Evolutionary conservation across 768 basidiomycete genomes (phyloP).

Genomic region (Tephrocybe rancida): DNA sequence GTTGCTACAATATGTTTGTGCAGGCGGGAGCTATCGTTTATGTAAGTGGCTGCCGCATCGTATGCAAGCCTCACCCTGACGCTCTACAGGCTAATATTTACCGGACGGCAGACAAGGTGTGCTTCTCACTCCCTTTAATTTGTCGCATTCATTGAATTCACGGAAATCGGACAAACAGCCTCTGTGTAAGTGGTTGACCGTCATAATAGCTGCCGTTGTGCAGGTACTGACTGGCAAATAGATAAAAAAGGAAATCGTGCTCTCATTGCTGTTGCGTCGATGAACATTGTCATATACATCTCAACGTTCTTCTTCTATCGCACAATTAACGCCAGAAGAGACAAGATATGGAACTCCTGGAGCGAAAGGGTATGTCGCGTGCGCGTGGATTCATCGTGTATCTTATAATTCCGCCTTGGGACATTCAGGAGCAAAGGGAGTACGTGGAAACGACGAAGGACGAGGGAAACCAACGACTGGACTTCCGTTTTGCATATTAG

Average conservation of each 20-base stretch:
- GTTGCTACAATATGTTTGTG: conserved; percentile 68
- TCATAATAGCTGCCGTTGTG: background rate
- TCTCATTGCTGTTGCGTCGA: conserved; percentile 54
- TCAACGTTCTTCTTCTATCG: conserved; percentile 59
- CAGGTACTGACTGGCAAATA: conserved; percentile 16
- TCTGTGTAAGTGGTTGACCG: conserved; percentile 31
- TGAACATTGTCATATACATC: conserved; percentile 53
- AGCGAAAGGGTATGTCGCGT: conserved; percentile 41
- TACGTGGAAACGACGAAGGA: conserved; percentile 67
- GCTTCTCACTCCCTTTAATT: background rate
- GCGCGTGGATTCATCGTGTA: background rate
- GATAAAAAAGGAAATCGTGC: conserved; percentile 62
- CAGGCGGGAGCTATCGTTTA: conserved; percentile 55
- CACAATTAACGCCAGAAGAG: conserved; percentile 47
- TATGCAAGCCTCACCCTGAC: conserved; percentile 1
- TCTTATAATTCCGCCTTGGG: background rate
- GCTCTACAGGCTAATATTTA: conserved; percentile 53
- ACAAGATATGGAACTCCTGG: conserved; percentile 54
- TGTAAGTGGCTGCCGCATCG: conserved; percentile 27
- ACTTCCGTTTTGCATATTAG: conserved; percentile 66
- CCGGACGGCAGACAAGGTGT: conserved; percentile 12
- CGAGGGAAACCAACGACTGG: conserved; percentile 58
- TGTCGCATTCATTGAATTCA: background rate
- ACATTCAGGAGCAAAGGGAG: conserved; percentile 48
- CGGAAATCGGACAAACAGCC: conserved; percentile 18